Conservation (phyloP, 352 stramenopile species). For the Phytophthora constricta region DNA sequence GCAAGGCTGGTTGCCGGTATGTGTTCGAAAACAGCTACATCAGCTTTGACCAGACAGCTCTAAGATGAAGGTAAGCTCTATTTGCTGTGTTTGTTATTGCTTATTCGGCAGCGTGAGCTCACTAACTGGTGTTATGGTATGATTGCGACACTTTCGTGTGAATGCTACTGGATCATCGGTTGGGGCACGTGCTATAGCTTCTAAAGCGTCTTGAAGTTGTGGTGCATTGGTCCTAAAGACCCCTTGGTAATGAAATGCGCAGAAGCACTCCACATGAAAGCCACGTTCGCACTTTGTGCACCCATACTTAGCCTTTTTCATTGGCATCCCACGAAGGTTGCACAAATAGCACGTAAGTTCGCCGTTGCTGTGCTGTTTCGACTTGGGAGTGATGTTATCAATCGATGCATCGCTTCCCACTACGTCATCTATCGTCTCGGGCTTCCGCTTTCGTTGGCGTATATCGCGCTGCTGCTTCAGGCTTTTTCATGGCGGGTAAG, state of each 20-base stretch:
- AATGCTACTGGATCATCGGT: slow-evolving; percentile 13
- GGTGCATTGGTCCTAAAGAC: not conserved
- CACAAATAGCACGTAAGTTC: slow-evolving; percentile 14
- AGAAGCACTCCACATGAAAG: slow-evolving; percentile 15
- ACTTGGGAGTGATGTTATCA: slow-evolving; percentile 12
- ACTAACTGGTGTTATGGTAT: not conserved
- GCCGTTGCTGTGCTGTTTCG: slow-evolving; percentile 7
- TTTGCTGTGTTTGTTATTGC: not conserved
- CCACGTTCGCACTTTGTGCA: slow-evolving; percentile 8
- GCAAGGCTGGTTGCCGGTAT: not conserved
- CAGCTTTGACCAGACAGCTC: not conserved
- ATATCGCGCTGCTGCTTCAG: slow-evolving; percentile 2
- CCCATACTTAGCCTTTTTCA: slow-evolving; percentile 7
- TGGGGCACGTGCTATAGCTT: slow-evolving; percentile 8
- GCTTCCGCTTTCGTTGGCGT: slow-evolving; percentile 6
- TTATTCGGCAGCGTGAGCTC: not conserved
- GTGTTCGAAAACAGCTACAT: not conserved
- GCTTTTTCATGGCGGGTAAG: slow-evolving; percentile 13
- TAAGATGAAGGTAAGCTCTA: not conserved
- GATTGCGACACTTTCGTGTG: slow-evolving; percentile 1
- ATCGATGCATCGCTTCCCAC: slow-evolving; percentile 6
- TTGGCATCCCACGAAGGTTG: not conserved
- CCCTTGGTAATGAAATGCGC: slow-evolving; percentile 10
- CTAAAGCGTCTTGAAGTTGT: slow-evolving; percentile 17
- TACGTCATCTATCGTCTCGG: not conserved